These are phyloP conservation scores for Phaeosphaeriaceae sp. DNA, from an alignment of 2,329 filamentous ascomycete species.

Conservation along the genomic window DNA sequence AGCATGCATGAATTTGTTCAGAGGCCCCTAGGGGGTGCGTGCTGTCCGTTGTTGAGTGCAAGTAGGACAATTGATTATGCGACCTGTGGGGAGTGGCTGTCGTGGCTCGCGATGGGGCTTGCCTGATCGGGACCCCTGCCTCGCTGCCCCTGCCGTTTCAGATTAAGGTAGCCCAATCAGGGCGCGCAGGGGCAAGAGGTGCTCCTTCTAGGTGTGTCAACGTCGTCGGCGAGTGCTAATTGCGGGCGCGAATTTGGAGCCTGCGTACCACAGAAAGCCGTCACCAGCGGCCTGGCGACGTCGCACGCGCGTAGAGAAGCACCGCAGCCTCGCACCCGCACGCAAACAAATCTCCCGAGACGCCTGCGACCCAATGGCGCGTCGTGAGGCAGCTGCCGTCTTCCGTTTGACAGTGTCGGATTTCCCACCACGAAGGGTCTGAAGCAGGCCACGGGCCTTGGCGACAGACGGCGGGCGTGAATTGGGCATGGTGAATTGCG, in stretches of 20 bases:
- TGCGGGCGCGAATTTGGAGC: not conserved
- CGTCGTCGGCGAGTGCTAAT: not conserved
- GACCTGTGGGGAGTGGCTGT: slow-evolving; percentile 15
- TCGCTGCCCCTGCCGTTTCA: slow-evolving; percentile 26
- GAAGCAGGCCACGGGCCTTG: slow-evolving; percentile 34
- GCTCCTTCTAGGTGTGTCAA: slow-evolving; percentile 11
- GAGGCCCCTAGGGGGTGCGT: slow-evolving; percentile 11
- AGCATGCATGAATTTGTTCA: slow-evolving; percentile 11
- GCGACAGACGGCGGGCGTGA: slow-evolving; percentile 27
- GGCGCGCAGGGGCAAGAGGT: slow-evolving; percentile 5
- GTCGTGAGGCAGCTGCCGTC: slow-evolving; percentile 8
- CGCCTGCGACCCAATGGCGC: slow-evolving; percentile 20
- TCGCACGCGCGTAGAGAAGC: not conserved
- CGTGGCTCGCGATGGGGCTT: slow-evolving; percentile 11
- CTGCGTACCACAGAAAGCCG: not conserved
- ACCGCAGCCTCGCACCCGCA: not conserved
- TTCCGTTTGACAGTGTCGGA: slow-evolving; percentile 7
- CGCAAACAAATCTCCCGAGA: slow-evolving; percentile 19
- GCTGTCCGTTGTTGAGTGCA: slow-evolving; percentile 13
- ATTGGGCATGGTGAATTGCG: slow-evolving; percentile 34
- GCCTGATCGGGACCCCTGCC: slow-evolving; percentile 13
- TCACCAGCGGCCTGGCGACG: not conserved
- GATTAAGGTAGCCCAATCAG: slow-evolving; percentile 20
- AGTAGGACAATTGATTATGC: slow-evolving; percentile 19
- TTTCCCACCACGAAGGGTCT: slow-evolving; percentile 11